These are phyloP conservation scores for Zychaea mexicana DNA, from an alignment of 371 early-diverging fungal genomes.

Conservation along the genomic window DNA sequence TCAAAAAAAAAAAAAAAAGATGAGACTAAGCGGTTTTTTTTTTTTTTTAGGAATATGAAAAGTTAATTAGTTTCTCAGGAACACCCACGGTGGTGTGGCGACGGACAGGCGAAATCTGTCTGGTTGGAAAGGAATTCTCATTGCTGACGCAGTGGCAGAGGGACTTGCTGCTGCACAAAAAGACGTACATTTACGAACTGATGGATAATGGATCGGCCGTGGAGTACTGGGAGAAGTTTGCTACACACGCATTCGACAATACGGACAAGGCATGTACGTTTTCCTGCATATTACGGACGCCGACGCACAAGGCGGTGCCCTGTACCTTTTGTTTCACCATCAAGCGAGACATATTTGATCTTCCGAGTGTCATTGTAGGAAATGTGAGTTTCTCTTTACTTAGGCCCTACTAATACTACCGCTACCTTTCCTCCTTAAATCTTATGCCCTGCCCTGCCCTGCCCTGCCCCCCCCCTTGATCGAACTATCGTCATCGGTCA, in stretches of 20 bases:
- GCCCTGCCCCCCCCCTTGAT: background rate
- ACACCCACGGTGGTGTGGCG: conserved; percentile 97
- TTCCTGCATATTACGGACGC: conserved; percentile 72
- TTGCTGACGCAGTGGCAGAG: conserved; percentile 86
- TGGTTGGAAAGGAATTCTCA: conserved; percentile 92
- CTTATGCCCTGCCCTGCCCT: too few species aligned
- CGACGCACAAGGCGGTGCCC: conserved; percentile 67
- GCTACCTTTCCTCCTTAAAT: background rate
- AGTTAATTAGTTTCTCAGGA: conserved; percentile 87
- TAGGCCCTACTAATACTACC: background rate
- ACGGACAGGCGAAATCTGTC: conserved; percentile 87
- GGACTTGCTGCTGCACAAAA: conserved; percentile 71
- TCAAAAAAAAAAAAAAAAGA: background rate
- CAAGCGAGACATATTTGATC: conserved; percentile 89
- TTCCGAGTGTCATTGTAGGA: conserved; percentile 86
- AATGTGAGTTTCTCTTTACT: conserved; percentile 43
- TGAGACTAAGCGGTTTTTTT: background rate
- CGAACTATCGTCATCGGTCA: background rate
- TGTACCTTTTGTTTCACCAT: conserved; percentile 93
- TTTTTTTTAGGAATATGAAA: conserved; percentile 78
- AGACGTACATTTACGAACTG: conserved; percentile 84
- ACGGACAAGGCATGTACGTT: conserved; percentile 81
- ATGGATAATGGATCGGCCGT: conserved; percentile 90
- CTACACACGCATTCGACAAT: conserved; percentile 88
- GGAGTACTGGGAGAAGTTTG: conserved; percentile 92